These are phyloP conservation scores for Phaeoacremonium minimum DNA, from an alignment of 2,329 filamentous ascomycete genomes.

Conservation along the genomic window DNA sequence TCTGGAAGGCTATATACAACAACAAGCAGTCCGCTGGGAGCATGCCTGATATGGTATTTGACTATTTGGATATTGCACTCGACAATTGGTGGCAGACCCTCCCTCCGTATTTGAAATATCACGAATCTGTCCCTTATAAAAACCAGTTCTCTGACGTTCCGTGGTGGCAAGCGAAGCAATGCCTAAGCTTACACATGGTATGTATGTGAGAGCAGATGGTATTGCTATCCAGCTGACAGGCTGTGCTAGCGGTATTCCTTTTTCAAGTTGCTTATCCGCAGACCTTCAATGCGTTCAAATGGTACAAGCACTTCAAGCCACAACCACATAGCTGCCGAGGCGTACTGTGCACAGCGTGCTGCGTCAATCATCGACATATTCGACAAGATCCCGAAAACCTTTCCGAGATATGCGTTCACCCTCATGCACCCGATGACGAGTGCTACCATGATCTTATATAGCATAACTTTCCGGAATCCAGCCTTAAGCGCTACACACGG, in stretches of 20 bases:
- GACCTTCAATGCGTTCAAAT: too few relatives aligned
- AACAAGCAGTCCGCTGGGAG: conserved; percentile 1
- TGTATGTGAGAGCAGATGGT: too few relatives aligned
- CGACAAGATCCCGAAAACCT: too few relatives aligned
- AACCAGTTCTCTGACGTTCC: conserved; percentile 1
- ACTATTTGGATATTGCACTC: conserved; percentile 6
- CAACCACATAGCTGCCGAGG: too few relatives aligned
- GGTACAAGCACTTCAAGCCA: too few relatives aligned
- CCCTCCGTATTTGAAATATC: conserved; percentile 3
- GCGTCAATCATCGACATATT: too few relatives aligned
- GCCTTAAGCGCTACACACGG: conserved; percentile 3
- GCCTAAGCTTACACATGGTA: too few relatives aligned
- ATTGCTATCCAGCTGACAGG: too few relatives aligned
- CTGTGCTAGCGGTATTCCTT: conserved; percentile 5
- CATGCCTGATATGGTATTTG: conserved; percentile 4
- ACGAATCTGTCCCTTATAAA: not conserved
- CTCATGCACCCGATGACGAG: conserved; percentile 8
- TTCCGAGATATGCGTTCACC: too few relatives aligned
- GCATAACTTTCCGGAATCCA: conserved; percentile 3
- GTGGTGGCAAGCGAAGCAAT: conserved; percentile 8
- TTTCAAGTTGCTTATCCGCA: conserved; percentile 5
- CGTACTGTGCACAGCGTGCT: too few relatives aligned
- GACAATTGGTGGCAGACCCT: conserved; percentile 4
- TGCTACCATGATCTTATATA: conserved; percentile 7
- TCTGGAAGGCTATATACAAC: conserved; percentile 7